phyloP scores from a whole-genome alignment of 2,329 filamentous ascomycete genomes.

The Claviceps sp. region DNA sequence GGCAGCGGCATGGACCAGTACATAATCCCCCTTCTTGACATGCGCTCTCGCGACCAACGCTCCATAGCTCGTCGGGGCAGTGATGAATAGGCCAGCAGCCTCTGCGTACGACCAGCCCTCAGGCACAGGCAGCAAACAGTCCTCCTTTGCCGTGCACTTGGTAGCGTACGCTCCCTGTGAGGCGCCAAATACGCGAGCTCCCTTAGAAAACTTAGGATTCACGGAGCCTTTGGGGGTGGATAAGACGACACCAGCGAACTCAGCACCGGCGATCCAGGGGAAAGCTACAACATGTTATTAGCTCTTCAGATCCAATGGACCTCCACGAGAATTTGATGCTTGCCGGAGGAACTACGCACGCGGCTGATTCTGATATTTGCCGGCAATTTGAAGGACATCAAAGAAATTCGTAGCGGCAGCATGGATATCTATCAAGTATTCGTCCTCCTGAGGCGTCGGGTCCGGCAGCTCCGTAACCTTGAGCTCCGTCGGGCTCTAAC shows the following conservation, averaged over 20 bases:
- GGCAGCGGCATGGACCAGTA: conserved; percentile 83
- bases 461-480: conserved; percentile 61
- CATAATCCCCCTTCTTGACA: conserved; percentile 68
- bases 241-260: conserved; percentile 72
- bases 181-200: conserved; percentile 77
- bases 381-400: conserved; percentile 86
- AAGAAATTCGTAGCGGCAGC: conserved; percentile 92
- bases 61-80: conserved; percentile 79
- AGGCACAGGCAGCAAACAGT: conserved; percentile 58
- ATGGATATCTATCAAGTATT: conserved; percentile 81
- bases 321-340: background rate
- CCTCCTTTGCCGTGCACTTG: conserved; percentile 54
- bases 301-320: background rate
- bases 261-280: conserved; percentile 75
- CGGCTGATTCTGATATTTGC: conserved; percentile 90
- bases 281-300: conserved; percentile 35
- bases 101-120: conserved; percentile 71
- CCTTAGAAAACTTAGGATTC: conserved; percentile 54
- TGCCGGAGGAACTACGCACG: conserved; percentile 25
- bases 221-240: conserved; percentile 43
- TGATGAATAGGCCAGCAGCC: conserved; percentile 81
- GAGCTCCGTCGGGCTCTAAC: conserved; percentile 65
- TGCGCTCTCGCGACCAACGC: conserved; percentile 66
- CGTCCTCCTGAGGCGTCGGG: conserved; percentile 52
- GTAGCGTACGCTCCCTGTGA: conserved; percentile 78